Evolutionary conservation across 2,329 filamentous ascomycete species (phyloP), one percentile per base, ranked within the genome.

Genomic region (Paraphaeosphaeria sporulosa): DNA sequence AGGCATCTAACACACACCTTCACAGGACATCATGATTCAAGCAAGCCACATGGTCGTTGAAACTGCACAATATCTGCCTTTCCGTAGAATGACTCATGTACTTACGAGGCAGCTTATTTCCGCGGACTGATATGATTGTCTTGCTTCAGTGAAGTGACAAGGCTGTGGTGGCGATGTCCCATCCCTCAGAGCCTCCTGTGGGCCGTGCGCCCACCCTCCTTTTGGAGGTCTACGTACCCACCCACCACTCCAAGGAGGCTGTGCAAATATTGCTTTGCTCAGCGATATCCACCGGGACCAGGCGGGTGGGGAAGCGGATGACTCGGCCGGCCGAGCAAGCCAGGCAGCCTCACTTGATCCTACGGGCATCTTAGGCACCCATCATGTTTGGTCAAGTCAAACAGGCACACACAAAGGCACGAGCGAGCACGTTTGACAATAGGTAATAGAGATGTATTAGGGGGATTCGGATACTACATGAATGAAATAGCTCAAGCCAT

Each of bases 131-230:
- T n/a, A n/a, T n/a, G n/a, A n/a, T n/a, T n/a, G n/a, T n/a, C n/a
- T n/a, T n/a, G n/a, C n/a, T n/a, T n/a, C n/a, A n/a, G n/a, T n/a
- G 12, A 15, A 15, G 13, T 17, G 38, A 43, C 49, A 47, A 47
- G 56, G 56, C 49, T 58, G 56, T 53, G 49, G 56, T 57, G 55
- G 55, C 55, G 27, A 55, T 34, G 51, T 32, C 15, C 10, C 17
- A 19, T 6, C 27, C 17, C 12, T 13, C 4, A 15, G 13, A 40
- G 38, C 25, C 25, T 40, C 38, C 38, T 19, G 38, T 8, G 38
- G 15, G 17, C 38, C 38, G 38, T 40, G 38, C 38, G 38, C 7
- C 2, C 38, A n/a, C 38, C 38, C 38, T 40, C 38, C 6, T 5
- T 1, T 7, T 19, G 15, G 3, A 15, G 3, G 38, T n/a, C 2